Percentiles rank a stretch among this genome's conserved stretches.
These are phyloP conservation scores for Sisymbrium altissimum DNA, from an alignment of 345 rosid species.

Conservation along the genomic window DNA sequence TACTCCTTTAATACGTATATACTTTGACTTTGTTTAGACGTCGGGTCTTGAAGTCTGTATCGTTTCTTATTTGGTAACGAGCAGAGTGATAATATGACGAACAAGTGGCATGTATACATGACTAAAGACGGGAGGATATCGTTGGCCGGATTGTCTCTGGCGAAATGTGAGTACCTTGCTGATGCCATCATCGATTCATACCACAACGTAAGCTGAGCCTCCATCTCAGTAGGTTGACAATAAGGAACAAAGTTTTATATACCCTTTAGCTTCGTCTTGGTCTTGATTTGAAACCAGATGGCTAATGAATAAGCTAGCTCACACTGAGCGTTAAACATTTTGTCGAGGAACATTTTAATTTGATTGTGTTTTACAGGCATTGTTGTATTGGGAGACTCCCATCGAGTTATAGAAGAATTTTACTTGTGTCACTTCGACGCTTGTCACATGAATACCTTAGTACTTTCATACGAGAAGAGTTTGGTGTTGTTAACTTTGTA, in stretches of 20 bases:
- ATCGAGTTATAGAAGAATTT: constrained; percentile 32
- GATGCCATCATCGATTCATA: constrained; percentile 85
- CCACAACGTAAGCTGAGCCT: constrained; percentile 62
- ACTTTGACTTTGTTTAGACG: not conserved
- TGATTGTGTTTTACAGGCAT: constrained; percentile 26
- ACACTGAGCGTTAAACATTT: not conserved
- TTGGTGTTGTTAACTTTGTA: not conserved
- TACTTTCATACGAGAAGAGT: not conserved
- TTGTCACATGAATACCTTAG: not conserved
- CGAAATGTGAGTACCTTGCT: constrained; percentile 90
- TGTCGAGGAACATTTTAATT: not conserved
- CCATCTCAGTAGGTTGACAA: not conserved
- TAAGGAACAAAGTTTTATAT: not conserved
- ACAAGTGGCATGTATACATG: constrained; percentile 95
- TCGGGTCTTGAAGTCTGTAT: not conserved
- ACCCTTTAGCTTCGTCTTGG: not conserved
- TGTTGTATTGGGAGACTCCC: constrained; percentile 37
- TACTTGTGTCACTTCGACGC: not conserved
- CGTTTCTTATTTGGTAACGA: not conserved
- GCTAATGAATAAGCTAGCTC: constrained; percentile 24
- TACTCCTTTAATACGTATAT: not conserved
- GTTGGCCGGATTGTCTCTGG: constrained; percentile 82
- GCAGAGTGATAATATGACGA: constrained; percentile 83
- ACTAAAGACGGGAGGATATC: constrained; percentile 96
- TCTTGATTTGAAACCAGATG: not conserved